Evolutionary conservation across 2,329 filamentous ascomycete genomes (phyloP).

Genomic region (Bipolaris cookei): DNA sequence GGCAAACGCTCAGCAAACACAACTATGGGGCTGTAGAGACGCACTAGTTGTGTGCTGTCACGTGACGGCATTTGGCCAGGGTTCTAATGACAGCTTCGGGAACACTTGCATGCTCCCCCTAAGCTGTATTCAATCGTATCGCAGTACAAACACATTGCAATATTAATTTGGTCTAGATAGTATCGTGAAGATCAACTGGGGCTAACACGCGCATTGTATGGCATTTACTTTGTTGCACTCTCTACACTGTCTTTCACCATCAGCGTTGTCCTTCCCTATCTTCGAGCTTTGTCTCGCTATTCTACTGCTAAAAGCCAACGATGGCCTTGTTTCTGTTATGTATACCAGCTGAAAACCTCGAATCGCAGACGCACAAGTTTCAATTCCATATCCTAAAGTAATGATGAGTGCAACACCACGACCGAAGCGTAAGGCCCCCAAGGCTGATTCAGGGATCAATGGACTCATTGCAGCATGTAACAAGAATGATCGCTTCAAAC

Average conservation of each 20-base stretch:
- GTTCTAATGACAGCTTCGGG: background rate
- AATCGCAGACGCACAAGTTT: background rate
- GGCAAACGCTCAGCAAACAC: background rate
- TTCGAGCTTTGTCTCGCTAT: slow-evolving; percentile 24
- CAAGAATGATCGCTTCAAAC: slow-evolving; percentile 38
- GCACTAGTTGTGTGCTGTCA: background rate
- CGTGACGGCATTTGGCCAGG: background rate
- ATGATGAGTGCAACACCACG: slow-evolving; percentile 12
- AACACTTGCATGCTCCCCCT: too few species aligned
- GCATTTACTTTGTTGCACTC: slow-evolving; percentile 15
- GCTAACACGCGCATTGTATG: background rate
- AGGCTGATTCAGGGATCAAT: slow-evolving; percentile 19
- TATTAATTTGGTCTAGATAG: too few species aligned
- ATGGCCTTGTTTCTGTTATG: slow-evolving; percentile 14
- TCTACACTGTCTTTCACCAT: background rate
- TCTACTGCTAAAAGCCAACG: slow-evolving; percentile 4
- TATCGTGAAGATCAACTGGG: too few species aligned
- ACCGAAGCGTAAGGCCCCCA: slow-evolving; percentile 8
- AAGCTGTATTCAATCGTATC: too few species aligned
- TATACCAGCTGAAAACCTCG: slow-evolving; percentile 4
- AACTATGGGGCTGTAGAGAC: slow-evolving; percentile 3
- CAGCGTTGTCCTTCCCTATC: slow-evolving; percentile 3
- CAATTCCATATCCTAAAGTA: background rate
- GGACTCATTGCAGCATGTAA: slow-evolving; percentile 33
- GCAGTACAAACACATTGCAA: too few species aligned